Evolutionary conservation across 176 grass and related monocot genomes (phyloP).

Genomic region (Raddia distichophylla): DNA sequence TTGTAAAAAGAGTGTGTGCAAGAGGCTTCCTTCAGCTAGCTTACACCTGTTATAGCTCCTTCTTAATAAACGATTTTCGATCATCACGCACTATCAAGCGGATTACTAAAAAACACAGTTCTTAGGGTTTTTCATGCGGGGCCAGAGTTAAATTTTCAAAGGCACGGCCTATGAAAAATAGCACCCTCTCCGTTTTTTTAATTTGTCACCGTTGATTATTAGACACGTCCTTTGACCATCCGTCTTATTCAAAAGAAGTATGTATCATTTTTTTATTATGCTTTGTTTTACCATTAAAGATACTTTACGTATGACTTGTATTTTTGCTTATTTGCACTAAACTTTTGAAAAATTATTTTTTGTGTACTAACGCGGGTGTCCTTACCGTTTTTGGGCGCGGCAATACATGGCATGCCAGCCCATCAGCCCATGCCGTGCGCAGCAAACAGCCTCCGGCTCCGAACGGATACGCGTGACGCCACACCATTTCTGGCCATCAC

Average conservation of each 20-base stretch:
- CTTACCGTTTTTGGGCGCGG: background rate
- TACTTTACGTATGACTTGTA: too few species aligned
- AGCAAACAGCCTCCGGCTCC: background rate
- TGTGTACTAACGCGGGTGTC: background rate
- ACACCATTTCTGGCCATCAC: background rate
- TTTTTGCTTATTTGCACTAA: too few species aligned
- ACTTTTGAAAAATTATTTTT: background rate
- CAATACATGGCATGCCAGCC: too few species aligned
- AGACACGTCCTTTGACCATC: too few species aligned
- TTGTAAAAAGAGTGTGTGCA: background rate
- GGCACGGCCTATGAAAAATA: too few species aligned
- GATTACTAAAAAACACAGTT: background rate
- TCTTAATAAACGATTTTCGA: background rate
- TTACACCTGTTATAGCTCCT: background rate
- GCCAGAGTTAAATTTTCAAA: background rate
- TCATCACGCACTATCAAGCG: background rate
- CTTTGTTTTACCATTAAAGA: too few species aligned
- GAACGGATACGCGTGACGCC: background rate
- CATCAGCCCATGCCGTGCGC: background rate
- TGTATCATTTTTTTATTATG: too few species aligned
- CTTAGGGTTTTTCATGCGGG: background rate
- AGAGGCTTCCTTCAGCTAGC: background rate
- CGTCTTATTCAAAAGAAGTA: too few species aligned
- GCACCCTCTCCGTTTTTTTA: too few species aligned
- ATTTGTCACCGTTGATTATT: too few species aligned